These are phyloP conservation scores for Fragaria iinumae DNA, from an alignment of 306 rosid species.

Conservation along the genomic window DNA sequence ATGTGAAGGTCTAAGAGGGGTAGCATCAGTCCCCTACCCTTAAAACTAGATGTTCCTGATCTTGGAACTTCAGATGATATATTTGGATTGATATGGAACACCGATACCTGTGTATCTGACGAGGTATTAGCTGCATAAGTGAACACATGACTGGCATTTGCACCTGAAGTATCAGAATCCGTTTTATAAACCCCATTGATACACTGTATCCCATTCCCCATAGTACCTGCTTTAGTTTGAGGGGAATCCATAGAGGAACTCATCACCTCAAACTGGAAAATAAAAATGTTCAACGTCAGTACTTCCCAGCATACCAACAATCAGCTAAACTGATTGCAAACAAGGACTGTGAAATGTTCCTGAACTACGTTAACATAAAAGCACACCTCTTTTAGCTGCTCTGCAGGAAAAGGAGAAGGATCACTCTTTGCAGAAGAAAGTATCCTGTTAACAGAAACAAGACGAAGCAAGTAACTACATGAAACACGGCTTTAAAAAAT, in stretches of 20 bases:
- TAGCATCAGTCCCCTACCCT: constrained; percentile 61
- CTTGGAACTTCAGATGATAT: constrained; percentile 32
- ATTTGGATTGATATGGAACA: constrained; percentile 17
- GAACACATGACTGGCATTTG: constrained; percentile 29
- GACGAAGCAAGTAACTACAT: constrained; percentile 33
- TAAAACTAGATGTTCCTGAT: constrained; percentile 50
- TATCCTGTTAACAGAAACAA: constrained; percentile 48
- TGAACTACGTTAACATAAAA: constrained; percentile 24
- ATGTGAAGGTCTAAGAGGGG: constrained; percentile 93
- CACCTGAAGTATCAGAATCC: constrained; percentile 27
- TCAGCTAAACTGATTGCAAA: constrained; percentile 8
- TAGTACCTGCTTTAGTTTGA: constrained; percentile 22
- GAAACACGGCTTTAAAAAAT: constrained; percentile 1
- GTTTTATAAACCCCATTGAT: constrained; percentile 27
- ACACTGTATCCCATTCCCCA: constrained; percentile 28
- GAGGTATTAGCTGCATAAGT: constrained; percentile 39
- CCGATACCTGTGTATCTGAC: constrained; percentile 25
- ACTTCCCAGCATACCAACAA: constrained; percentile 28
- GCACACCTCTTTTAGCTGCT: constrained; percentile 68
- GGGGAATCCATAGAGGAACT: constrained; percentile 38
- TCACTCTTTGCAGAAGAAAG: constrained; percentile 52
- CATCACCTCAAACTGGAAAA: constrained; percentile 62
- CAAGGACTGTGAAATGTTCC: constrained; percentile 8
- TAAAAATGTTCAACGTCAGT: constrained; percentile 27
- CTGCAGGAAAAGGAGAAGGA: constrained; percentile 46